Evolutionary conservation across 768 basidiomycete genomes (phyloP).

Genomic region (Tylopilus plumbeoviolaceoides): DNA sequence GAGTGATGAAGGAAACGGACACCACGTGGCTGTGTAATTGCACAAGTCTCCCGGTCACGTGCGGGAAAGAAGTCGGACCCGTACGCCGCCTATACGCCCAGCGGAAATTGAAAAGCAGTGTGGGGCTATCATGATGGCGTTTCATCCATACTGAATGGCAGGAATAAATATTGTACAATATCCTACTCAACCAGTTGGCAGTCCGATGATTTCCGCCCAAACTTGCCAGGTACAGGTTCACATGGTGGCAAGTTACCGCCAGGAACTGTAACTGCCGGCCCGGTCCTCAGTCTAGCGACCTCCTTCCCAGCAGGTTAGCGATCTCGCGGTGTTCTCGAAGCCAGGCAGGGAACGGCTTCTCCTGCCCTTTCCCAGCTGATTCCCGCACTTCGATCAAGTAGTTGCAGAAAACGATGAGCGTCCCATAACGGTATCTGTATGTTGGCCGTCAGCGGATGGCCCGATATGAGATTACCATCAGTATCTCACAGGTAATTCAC

Average conservation of each 20-base stretch:
- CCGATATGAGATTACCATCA: constrained; percentile 5
- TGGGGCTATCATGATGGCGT: not conserved
- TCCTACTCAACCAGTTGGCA: not conserved
- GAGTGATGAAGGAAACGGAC: constrained; percentile 17
- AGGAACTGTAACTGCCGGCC: not conserved
- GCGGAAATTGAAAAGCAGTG: not conserved
- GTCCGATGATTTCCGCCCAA: not conserved
- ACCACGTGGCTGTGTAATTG: constrained; percentile 19
- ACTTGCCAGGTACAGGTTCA: constrained; percentile 1
- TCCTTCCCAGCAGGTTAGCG: constrained; percentile 60
- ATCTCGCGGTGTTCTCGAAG: constrained; percentile 82
- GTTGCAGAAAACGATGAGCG: constrained; percentile 91
- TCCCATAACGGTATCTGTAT: constrained; percentile 78
- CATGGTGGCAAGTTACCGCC: not conserved
- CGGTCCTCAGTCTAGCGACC: constrained; percentile 58
- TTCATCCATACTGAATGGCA: not conserved
- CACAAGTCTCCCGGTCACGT: constrained; percentile 18
- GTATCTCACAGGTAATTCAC: constrained; percentile 80
- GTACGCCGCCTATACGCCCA: too few relatives aligned
- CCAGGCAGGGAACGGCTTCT: constrained; percentile 75
- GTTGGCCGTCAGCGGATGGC: constrained; percentile 4
- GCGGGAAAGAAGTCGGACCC: not conserved
- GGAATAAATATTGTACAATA: not conserved
- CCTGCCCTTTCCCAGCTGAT: constrained; percentile 34
- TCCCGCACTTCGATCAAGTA: constrained; percentile 75